These are phyloP conservation scores for Colletotrichum endophyticum DNA, from an alignment of 2,329 filamentous ascomycete genomes.

Conservation along the genomic window DNA sequence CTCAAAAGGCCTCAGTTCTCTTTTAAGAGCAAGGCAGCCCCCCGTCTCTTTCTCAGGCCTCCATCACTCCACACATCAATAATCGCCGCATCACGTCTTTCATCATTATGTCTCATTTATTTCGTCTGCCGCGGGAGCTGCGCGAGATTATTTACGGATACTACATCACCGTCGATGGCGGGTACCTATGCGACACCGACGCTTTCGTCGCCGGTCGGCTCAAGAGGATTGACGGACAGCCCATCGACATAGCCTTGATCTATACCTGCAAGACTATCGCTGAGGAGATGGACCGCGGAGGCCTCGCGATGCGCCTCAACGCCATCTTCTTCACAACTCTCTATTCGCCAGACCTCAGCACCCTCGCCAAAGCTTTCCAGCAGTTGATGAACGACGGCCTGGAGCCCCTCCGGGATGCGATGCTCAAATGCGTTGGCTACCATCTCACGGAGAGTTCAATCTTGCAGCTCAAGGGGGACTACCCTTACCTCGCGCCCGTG, in stretches of 20 bases:
- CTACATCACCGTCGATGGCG: background rate
- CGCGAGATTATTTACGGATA: background rate
- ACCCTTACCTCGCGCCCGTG: background rate
- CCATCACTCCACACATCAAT: no score
- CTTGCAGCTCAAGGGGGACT: background rate
- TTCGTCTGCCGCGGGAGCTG: background rate
- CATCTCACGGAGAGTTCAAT: background rate
- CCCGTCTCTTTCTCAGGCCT: no score
- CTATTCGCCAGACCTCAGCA: background rate
- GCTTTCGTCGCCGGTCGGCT: background rate
- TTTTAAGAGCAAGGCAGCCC: no score
- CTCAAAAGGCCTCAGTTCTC: no score
- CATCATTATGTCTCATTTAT: no score
- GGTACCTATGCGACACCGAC: background rate
- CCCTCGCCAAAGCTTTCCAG: background rate
- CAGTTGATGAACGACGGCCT: background rate
- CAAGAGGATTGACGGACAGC: background rate
- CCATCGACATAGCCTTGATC: background rate
- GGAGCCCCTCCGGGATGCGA: background rate
- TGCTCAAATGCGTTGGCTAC: background rate
- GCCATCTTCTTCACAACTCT: background rate
- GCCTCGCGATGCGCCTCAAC: background rate
- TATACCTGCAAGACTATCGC: background rate
- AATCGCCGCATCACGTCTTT: no score
- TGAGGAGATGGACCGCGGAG: background rate